Conservation (phyloP, 768 basidiomycete genomes). For the Trametes cubensis region DNA sequence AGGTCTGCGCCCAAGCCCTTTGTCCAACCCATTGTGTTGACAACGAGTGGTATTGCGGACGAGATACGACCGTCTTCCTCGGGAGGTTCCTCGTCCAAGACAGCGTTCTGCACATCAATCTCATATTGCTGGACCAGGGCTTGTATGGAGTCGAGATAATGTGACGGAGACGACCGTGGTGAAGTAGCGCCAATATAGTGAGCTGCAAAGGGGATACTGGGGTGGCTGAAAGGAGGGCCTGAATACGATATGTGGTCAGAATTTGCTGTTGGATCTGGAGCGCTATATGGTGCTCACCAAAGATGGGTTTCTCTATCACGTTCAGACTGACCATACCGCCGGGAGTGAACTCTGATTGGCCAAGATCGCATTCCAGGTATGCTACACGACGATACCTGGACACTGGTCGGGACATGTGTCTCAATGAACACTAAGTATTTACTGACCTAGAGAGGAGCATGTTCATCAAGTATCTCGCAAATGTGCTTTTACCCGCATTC, state of each 20-base stretch:
- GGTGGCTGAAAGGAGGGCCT: constrained; percentile 93
- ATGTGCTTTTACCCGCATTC: constrained; percentile 88
- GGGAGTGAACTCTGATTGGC: constrained; percentile 92
- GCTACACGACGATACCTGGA: constrained; percentile 79
- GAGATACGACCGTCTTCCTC: constrained; percentile 44
- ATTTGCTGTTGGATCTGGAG: background rate
- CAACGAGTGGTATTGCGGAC: constrained; percentile 76
- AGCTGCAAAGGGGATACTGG: constrained; percentile 64
- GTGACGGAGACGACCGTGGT: constrained; percentile 73
- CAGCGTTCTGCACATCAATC: constrained; percentile 63
- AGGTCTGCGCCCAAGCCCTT: constrained; percentile 92
- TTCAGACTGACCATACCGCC: constrained; percentile 84
- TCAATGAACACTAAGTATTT: background rate
- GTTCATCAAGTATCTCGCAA: constrained; percentile 76
- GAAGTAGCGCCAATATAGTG: constrained; percentile 84
- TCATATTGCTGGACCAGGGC: constrained; percentile 68
- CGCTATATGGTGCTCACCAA: constrained; percentile 54
- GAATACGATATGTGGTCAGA: background rate
- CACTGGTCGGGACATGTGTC: background rate
- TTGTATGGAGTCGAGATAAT: constrained; percentile 72
- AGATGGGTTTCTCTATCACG: constrained; percentile 63
- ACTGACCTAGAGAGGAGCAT: constrained; percentile 59
- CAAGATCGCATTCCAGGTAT: constrained; percentile 89
- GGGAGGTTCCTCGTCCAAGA: constrained; percentile 27
- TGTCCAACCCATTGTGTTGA: constrained; percentile 97